These are phyloP conservation scores for Phytophthora ohioensis DNA, from an alignment of 352 stramenopile species.

Conservation along the genomic window DNA sequence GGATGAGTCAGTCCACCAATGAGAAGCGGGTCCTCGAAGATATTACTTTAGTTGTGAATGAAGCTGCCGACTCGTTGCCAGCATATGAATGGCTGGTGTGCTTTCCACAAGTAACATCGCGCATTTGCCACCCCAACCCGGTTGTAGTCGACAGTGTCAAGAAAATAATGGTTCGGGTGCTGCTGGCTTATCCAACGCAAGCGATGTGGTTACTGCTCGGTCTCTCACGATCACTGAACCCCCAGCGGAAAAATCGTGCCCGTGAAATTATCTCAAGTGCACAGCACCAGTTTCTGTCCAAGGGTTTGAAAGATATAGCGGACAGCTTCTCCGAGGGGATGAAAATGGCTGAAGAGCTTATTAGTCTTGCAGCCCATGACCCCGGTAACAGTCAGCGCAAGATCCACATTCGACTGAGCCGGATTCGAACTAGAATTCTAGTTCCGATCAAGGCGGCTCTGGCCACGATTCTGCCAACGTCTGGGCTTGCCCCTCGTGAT, in stretches of 20 bases:
- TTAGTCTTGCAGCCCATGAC: constrained; percentile 92
- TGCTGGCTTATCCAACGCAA: constrained; percentile 95
- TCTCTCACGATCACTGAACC: constrained; percentile 92
- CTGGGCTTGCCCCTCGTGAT: constrained; percentile 65
- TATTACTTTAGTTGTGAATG: constrained; percentile 70
- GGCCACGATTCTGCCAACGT: constrained; percentile 77
- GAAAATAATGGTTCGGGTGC: constrained; percentile 94
- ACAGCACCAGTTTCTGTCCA: constrained; percentile 74
- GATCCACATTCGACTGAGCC: constrained; percentile 80
- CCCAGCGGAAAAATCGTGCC: constrained; percentile 67
- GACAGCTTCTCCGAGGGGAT: constrained; percentile 90
- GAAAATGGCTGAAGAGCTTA: constrained; percentile 94
- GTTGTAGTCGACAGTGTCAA: constrained; percentile 91
- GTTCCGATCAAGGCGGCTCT: constrained; percentile 84
- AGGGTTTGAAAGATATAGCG: constrained; percentile 69
- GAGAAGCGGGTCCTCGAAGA: constrained; percentile 74
- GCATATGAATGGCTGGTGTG: constrained; percentile 97
- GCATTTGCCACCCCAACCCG: constrained; percentile 91
- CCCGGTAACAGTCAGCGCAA: constrained; percentile 76
- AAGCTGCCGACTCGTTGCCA: constrained; percentile 63
- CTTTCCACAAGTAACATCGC: constrained; percentile 98
- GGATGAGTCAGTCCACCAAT: constrained; percentile 57
- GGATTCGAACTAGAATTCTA: constrained; percentile 77
- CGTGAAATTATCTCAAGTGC: constrained; percentile 70
- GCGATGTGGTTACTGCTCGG: constrained; percentile 97